Evolutionary conservation across 2,329 filamentous ascomycete species (phyloP).

Genomic region (Cordyceps pruinosa): DNA sequence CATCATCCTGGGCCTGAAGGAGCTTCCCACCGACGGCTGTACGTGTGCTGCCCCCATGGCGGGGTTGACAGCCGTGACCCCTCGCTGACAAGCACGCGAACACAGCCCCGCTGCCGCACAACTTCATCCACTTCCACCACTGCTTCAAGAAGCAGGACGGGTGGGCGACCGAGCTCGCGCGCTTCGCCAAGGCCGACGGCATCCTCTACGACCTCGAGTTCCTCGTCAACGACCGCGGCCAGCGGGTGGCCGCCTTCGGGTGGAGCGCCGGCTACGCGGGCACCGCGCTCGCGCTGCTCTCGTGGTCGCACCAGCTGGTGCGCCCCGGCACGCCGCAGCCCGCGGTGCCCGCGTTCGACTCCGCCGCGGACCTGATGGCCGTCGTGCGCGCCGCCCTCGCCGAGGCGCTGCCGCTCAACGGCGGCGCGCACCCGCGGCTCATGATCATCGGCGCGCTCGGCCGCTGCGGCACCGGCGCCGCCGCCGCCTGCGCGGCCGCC

Average conservation of each 20-base stretch:
- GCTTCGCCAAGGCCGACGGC: constrained; percentile 45
- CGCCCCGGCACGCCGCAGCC: constrained; percentile 55
- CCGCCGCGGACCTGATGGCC: constrained; percentile 16
- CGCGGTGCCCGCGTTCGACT: constrained; percentile 21
- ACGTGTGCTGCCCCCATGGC: constrained; percentile 19
- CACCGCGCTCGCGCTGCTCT: constrained; percentile 66
- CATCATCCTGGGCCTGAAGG: constrained; percentile 71
- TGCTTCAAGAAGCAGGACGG: constrained; percentile 67
- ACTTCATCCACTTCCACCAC: constrained; percentile 63
- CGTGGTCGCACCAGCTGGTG: constrained; percentile 76
- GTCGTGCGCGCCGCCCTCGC: constrained; percentile 61
- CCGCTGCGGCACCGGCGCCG: constrained; percentile 77
- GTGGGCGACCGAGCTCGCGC: constrained; percentile 69
- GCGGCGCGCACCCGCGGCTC: constrained; percentile 61
- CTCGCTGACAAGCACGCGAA: background rate
- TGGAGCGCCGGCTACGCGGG: constrained; percentile 72
- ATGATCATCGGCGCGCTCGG: constrained; percentile 82
- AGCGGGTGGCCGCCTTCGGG: constrained; percentile 65
- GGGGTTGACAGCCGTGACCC: background rate
- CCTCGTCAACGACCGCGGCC: constrained; percentile 63
- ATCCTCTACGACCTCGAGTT: constrained; percentile 84
- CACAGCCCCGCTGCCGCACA: constrained; percentile 51
- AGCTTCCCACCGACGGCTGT: constrained; percentile 65
- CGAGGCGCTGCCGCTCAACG: constrained; percentile 57
- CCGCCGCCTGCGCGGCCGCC: constrained; percentile 68